Base-by-base conservation (phyloP, 805 yeast genomes). In the Metschnikowia gruessii region DNA sequence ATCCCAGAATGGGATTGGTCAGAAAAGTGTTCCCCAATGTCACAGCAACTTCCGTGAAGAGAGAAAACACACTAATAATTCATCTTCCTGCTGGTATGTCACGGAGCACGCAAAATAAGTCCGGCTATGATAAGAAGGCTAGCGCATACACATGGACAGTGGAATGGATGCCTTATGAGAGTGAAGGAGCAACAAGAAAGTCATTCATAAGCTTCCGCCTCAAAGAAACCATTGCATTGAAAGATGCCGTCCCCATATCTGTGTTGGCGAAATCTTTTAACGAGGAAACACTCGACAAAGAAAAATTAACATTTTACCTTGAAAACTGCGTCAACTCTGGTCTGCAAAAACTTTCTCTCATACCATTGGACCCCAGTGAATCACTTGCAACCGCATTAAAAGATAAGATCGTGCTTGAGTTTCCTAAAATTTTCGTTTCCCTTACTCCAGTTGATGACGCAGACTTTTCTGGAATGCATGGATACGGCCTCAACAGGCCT, bases 81-180 rank as follows among this genome's bases (percentile, higher is more conserved):
- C 68, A 74, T 26, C 60, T 85, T 19, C 95, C 96, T 0, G 68
- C 68, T 18, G 95, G 94, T 0, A 87, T 89, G 95, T 75, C 81
- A 15, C 65, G 95, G 39, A 72, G 87, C 2, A 59, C 60, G 4
- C 62, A 72, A 46, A 89, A 89, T 59, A 83, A 81, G 54, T 77
- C 90, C 0, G 81, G 82, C 3, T 86, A 81, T 75, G 91, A 88
- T 61, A 78, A 80, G 60, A 75, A 75, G 49, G 65, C 72, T 49
- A 78, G 81, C 42, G 61, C 76, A 7, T 88, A 77, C 60, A 77
- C 77, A 15, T 89, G 97, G 97, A 83, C 95, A 0, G 65, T 89
- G 0, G 95, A 89, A 60, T 85, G 89, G 87, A 59, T 78, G 0
- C 49, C 82, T 2, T 61, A 77, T 3, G 64, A 62, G 12, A 59